Evolutionary conservation across 2,329 filamentous ascomycete species (phyloP).

Genomic region (Conoideocrella luteorostrata): DNA sequence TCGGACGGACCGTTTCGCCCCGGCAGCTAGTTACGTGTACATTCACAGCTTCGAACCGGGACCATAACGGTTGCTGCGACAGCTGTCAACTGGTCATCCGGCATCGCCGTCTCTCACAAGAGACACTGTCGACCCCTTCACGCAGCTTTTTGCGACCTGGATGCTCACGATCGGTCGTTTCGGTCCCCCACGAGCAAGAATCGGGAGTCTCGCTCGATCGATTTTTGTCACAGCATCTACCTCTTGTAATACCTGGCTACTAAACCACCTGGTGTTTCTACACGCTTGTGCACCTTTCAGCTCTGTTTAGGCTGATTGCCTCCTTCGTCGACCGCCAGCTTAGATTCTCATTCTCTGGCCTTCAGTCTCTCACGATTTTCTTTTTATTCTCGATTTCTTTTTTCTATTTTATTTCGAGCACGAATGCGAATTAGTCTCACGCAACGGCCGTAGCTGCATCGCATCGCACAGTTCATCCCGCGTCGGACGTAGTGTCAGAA

Average conservation of each 20-base stretch:
- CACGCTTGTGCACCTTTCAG: slow-evolving; percentile 6
- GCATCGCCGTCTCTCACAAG: not conserved
- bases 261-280: slow-evolving; percentile 14
- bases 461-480: slow-evolving; percentile 3
- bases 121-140: not conserved
- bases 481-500: slow-evolving; percentile 5
- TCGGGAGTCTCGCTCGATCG: slow-evolving; percentile 1
- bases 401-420: too few relatives aligned
- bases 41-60: slow-evolving; percentile 1
- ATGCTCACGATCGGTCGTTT: not conserved
- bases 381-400: too few relatives aligned
- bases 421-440: too few relatives aligned
- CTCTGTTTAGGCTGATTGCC: not conserved
- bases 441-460: slow-evolving; percentile 3
- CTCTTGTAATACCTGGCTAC: slow-evolving; percentile 29
- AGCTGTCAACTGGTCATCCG: not conserved
- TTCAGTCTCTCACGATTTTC: not conserved
- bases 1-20: slow-evolving; percentile 6
- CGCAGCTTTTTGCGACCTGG: not conserved
- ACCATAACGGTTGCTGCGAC: not conserved
- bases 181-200: not conserved
- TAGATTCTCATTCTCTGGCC: slow-evolving; percentile 1
- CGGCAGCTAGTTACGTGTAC: slow-evolving; percentile 1
- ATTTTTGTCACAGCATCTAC: slow-evolving; percentile 19
- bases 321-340: not conserved